phyloP scores from a whole-genome alignment of 2,329 filamentous ascomycete genomes.

The Trichophyton schoenleinii region DNA sequence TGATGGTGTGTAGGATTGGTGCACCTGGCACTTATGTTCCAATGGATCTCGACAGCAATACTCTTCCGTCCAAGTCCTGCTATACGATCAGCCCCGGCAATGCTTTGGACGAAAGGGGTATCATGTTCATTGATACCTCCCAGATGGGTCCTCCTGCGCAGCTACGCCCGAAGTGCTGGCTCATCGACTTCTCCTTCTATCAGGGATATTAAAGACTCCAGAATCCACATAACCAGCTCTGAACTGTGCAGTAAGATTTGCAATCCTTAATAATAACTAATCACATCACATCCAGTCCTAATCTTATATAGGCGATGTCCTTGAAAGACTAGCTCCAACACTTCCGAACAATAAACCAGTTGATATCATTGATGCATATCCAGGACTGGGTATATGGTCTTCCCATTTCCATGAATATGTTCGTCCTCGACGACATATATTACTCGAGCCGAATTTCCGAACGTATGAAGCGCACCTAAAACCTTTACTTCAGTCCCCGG shows the following conservation, averaged over 20 bases:
- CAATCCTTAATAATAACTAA: background rate
- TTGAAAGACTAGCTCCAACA: slow-evolving; percentile 56
- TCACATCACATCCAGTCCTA: background rate
- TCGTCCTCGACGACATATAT: slow-evolving; percentile 65
- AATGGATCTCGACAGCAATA: background rate
- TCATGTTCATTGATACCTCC: background rate
- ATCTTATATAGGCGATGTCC: slow-evolving; percentile 45
- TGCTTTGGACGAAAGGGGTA: background rate
- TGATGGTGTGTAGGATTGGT: background rate
- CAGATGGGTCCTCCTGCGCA: background rate
- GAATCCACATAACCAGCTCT: slow-evolving; percentile 21
- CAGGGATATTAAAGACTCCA: background rate
- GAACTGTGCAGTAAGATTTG: slow-evolving; percentile 23
- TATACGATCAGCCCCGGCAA: background rate
- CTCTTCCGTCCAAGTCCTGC: background rate
- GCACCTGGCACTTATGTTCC: background rate
- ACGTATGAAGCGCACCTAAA: slow-evolving; percentile 51
- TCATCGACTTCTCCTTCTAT: background rate
- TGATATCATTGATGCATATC: slow-evolving; percentile 78
- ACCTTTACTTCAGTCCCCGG: slow-evolving; percentile 41
- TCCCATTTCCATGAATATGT: slow-evolving; percentile 60
- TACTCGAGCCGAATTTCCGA: slow-evolving; percentile 59
- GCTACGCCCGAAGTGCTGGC: background rate
- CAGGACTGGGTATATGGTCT: slow-evolving; percentile 68
- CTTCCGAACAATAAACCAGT: slow-evolving; percentile 61